Base-by-base conservation (phyloP, 2,329 filamentous ascomycete genomes). In the Fusarium sulawesiense region DNA sequence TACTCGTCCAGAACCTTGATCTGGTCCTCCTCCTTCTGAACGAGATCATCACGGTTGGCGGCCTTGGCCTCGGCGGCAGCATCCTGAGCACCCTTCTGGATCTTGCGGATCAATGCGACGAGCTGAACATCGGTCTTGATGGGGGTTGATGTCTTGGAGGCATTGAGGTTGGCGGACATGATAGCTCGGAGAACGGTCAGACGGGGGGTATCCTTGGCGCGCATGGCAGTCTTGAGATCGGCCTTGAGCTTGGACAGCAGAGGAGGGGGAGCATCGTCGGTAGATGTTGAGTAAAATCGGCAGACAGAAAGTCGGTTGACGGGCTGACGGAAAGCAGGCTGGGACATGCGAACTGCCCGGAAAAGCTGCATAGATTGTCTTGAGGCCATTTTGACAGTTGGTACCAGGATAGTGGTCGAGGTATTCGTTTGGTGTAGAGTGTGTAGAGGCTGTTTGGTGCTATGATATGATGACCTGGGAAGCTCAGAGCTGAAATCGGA, bases 101-200 rank as follows among this genome's bases (percentile, higher is more conserved):
- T 86, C 80, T 90, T 91, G 68, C 88, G 86, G 59, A 96, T 85
- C 50, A 94, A 83, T 10, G 84, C 82, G 29, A 93, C 87, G 58
- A 95, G 84, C 75, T 92, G 88, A 68, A 87, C 85, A 78, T 95
- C 92, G 23, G 88, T 92, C 57, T 82, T 83, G 75, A 94, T 88
- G n/a, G 92, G 92, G 41, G 82, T 83, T 41, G 85, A 76, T 16
- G 91, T 93, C 81, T 94, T 94, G 77, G 89, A 91, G 34, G 91
- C 89, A 79, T 94, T 94, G 73, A 90, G 89, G 66, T 91, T 89
- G 67, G 91, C 87, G 32, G 91, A 85, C 69, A 94, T 85, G 66
- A 94, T 82, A 42, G 85, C 79, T 71, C 92, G 91, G 50, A 95
- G 85, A 40, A 93, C 91, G 41, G 86, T 82, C 27, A 94, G 87